Conservation (phyloP, 176 grass and related monocot genomes). For the Otatea glauca region DNA sequence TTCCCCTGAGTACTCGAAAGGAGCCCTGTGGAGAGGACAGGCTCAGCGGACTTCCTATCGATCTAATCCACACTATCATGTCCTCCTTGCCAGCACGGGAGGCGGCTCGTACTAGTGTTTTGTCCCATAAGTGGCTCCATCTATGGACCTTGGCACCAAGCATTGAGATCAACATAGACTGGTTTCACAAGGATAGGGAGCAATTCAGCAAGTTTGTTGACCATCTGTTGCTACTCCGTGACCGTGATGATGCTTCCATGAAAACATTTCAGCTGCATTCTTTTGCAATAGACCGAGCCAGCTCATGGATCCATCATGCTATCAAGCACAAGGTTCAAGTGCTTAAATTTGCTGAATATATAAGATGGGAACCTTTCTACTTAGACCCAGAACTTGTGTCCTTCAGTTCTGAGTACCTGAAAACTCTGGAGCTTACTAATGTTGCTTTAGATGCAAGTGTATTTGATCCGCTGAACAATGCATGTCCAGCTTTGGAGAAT, state of each 20-base stretch:
- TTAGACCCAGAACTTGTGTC: neutral
- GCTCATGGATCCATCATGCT: neutral
- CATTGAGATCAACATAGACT: neutral
- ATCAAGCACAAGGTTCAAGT: conserved; percentile 24
- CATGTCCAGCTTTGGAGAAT: conserved; percentile 13
- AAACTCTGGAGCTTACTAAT: neutral
- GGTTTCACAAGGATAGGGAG: neutral
- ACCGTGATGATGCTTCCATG: neutral
- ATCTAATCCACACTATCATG: neutral
- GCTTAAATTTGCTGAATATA: conserved; percentile 4
- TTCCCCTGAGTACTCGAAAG: neutral
- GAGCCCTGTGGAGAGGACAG: neutral
- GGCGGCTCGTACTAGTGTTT: neutral
- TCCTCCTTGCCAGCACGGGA: neutral
- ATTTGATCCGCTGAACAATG: neutral
- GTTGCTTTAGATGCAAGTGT: neutral
- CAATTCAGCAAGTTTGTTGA: conserved; percentile 17
- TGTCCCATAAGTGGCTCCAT: neutral
- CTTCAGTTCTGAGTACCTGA: neutral
- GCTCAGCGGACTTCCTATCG: neutral
- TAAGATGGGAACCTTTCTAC: neutral
- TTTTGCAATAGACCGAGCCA: neutral
- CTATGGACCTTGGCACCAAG: neutral
- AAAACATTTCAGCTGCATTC: neutral
- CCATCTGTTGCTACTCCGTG: neutral